These are phyloP conservation scores for Litchi chinensis DNA, from an alignment of 345 rosid species.

Conservation along the genomic window DNA sequence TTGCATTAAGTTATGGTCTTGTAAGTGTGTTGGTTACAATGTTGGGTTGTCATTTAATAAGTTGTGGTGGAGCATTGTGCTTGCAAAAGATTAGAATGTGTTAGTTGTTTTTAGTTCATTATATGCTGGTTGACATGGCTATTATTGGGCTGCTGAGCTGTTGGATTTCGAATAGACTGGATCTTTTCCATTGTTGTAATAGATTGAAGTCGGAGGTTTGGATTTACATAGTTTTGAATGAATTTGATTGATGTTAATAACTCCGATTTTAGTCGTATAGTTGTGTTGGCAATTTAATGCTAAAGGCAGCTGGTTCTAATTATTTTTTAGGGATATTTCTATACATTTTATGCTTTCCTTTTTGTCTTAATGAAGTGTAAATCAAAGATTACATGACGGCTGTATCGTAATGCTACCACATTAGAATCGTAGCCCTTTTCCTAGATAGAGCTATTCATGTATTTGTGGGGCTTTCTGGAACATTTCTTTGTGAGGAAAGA, in stretches of 20 bases:
- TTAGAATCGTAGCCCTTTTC: neutral
- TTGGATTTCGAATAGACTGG: neutral
- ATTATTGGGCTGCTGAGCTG: neutral
- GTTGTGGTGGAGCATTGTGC: neutral
- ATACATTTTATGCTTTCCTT: neutral
- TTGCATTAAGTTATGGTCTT: neutral
- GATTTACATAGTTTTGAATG: neutral
- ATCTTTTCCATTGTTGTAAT: neutral
- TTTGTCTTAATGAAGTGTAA: neutral
- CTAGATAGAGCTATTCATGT: neutral
- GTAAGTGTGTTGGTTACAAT: neutral
- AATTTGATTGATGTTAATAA: neutral
- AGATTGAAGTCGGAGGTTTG: neutral
- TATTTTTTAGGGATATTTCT: neutral
- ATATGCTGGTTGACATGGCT: neutral
- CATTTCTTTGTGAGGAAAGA: neutral
- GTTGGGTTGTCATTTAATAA: neutral
- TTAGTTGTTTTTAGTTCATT: neutral
- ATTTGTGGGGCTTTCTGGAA: neutral
- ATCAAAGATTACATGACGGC: neutral
- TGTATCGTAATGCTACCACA: neutral
- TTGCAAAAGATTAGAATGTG: neutral
- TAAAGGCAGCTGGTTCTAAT: neutral
- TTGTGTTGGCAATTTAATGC: neutral
- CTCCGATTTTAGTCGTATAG: neutral